Evolutionary conservation across 768 basidiomycete genomes (phyloP).

Genomic region (Boletus sp.): DNA sequence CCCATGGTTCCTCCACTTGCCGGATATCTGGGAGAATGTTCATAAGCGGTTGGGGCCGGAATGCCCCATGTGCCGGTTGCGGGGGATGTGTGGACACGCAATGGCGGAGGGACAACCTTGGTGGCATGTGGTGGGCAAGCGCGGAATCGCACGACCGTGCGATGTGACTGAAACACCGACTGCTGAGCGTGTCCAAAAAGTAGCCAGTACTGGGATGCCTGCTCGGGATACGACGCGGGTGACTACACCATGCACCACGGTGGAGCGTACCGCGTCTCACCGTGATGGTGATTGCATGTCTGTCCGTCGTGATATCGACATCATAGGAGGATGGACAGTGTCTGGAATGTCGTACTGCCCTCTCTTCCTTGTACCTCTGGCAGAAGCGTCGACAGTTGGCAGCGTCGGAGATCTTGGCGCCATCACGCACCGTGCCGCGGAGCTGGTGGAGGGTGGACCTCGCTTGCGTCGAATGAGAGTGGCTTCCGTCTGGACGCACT

Average conservation of each 20-base stretch:
- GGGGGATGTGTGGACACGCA: neutral
- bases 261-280: neutral
- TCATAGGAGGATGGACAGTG: too few species aligned
- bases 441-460: too few species aligned
- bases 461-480: too few species aligned
- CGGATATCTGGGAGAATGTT: neutral
- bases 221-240: neutral
- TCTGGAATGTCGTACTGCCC: too few species aligned
- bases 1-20: neutral
- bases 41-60: neutral
- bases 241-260: neutral
- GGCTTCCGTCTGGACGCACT: too few species aligned
- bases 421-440: too few species aligned
- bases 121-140: neutral
- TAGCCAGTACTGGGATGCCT: too few species aligned
- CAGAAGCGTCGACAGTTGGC: too few species aligned
- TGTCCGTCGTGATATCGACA: neutral
- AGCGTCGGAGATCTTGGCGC: too few species aligned
- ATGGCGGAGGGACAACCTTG: neutral
- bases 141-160: neutral
- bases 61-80: neutral
- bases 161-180: neutral
- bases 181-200: neutral
- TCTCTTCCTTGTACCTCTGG: too few species aligned
- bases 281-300: neutral